phyloP scores from a whole-genome alignment of 108 stramenopile genomes.

The Aurantiochytrium sp. region DNA sequence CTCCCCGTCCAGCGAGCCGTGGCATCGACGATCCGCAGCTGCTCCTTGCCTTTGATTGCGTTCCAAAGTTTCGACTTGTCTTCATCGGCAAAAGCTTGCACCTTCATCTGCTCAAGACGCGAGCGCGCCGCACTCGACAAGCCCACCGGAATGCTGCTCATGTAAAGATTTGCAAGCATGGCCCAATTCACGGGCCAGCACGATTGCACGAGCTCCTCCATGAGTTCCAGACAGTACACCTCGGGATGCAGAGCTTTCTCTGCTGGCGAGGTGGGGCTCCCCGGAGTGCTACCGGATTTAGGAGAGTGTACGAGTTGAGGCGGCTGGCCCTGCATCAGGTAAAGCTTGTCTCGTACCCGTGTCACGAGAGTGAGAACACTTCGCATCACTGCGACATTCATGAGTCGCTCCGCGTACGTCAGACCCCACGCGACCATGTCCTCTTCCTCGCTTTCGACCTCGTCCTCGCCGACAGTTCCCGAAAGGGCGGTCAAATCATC shows the following conservation, averaged over 20 bases:
- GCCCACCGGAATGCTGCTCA: neutral
- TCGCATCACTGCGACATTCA: neutral
- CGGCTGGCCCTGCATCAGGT: neutral
- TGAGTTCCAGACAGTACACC: neutral
- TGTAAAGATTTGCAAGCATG: neutral
- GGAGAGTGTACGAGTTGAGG: neutral
- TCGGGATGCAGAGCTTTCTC: neutral
- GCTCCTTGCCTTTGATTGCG: neutral
- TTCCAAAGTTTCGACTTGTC: neutral
- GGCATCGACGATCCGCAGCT: neutral
- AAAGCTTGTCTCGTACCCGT: neutral
- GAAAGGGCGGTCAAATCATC: neutral
- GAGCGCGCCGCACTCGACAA: neutral
- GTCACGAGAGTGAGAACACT: neutral
- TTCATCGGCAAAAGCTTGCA: neutral
- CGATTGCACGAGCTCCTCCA: neutral
- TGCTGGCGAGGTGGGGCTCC: neutral
- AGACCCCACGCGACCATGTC: neutral
- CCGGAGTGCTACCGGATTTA: neutral
- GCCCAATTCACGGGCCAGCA: slow-evolving; percentile 14
- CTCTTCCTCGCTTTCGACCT: neutral
- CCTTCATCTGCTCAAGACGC: neutral
- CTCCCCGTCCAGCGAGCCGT: neutral
- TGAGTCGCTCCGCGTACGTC: neutral
- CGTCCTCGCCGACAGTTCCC: neutral